These are phyloP conservation scores for Nicotiana rustica DNA, from an alignment of 305 asterid species.

Conservation along the genomic window DNA sequence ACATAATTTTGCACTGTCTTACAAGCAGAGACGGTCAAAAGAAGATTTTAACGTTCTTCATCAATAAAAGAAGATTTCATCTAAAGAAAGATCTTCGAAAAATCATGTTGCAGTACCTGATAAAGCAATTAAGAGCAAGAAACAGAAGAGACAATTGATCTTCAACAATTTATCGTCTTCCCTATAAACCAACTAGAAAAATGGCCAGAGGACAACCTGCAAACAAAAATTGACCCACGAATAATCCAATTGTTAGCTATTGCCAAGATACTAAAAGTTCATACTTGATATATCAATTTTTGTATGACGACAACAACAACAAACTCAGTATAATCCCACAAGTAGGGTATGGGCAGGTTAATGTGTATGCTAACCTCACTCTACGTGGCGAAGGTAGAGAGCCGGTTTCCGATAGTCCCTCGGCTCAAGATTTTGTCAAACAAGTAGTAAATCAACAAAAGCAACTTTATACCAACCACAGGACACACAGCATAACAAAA, in stretches of 20 bases:
- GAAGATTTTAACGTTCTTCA: background rate
- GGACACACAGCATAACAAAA: too few relatives aligned
- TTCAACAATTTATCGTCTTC: conserved; percentile 3
- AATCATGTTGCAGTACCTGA: conserved; percentile 20
- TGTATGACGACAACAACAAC: background rate
- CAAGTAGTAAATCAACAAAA: too few relatives aligned
- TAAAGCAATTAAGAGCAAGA: conserved; percentile 28
- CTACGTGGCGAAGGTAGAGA: too few relatives aligned
- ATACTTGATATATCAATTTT: background rate
- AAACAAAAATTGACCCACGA: conserved; percentile 7
- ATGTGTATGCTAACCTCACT: too few relatives aligned
- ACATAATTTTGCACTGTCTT: background rate
- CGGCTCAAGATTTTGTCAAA: background rate
- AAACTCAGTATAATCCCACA: background rate
- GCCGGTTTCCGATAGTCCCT: too few relatives aligned
- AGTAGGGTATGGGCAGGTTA: too few relatives aligned
- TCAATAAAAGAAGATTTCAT: background rate
- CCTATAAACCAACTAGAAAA: conserved; percentile 27
- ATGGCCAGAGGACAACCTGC: conserved; percentile 29
- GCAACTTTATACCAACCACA: too few relatives aligned
- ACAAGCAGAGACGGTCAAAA: background rate
- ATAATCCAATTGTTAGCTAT: conserved; percentile 13
- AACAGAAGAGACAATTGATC: conserved; percentile 21
- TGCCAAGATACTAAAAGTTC: background rate
- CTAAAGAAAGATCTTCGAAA: background rate